These are phyloP conservation scores for Plasmodium gallinaceum DNA, from an alignment of 169 alveolate species.

Conservation along the genomic window DNA sequence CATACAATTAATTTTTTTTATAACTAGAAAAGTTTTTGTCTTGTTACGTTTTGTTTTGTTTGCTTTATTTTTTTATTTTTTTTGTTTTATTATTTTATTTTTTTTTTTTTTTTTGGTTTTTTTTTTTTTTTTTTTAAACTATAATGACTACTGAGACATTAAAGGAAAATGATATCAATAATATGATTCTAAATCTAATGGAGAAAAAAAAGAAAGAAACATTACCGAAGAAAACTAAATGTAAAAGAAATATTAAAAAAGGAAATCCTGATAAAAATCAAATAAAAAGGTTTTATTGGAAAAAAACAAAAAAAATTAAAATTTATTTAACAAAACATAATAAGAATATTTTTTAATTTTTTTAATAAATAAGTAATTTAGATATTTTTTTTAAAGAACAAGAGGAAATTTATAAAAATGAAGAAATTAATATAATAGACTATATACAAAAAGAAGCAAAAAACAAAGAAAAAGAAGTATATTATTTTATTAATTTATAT, in stretches of 20 bases:
- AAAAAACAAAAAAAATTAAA: conserved; percentile 1
- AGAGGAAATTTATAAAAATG: conserved; percentile 47
- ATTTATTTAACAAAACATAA: background rate
- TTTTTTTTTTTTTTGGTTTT: background rate
- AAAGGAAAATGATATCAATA: conserved; percentile 42
- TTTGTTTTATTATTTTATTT: background rate
- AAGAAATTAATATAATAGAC: conserved; percentile 23
- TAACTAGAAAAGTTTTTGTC: background rate
- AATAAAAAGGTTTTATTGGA: conserved; percentile 39
- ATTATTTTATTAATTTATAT: background rate
- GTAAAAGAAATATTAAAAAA: conserved; percentile 17
- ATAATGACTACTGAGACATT: conserved; percentile 22
- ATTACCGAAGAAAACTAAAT: conserved; percentile 4
- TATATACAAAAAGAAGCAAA: conserved; percentile 16
- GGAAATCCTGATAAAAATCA: conserved; percentile 9
- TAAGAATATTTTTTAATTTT: background rate
- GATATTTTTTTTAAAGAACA: conserved; percentile 35
- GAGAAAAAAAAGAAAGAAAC: conserved; percentile 24
- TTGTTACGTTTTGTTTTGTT: background rate
- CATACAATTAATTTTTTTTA: background rate
- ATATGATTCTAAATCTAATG: conserved; percentile 41
- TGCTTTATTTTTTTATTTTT: background rate
- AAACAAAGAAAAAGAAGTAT: conserved; percentile 64
- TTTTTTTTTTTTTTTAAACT: background rate
- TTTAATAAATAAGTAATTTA: conserved; percentile 3